Percentiles rank a stretch among this genome's conserved stretches.
Conservation (phyloP, 306 rosid genomes). For the Boehmeria nivea region DNA sequence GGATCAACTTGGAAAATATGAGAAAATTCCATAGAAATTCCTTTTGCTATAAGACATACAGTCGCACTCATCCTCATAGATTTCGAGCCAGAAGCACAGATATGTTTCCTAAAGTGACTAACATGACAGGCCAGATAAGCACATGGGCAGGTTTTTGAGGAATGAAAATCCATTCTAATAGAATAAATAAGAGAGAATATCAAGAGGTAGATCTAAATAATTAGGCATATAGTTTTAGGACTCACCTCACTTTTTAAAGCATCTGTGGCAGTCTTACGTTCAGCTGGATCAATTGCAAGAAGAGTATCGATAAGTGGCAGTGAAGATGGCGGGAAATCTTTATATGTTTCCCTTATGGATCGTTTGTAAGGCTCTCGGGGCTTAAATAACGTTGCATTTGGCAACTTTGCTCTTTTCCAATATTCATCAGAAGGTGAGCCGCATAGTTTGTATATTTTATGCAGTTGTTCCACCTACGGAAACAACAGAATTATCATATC, state of each 20-base stretch:
- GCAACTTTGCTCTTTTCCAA: slow-evolving; percentile 79
- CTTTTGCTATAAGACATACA: no score
- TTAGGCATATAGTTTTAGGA: slow-evolving; percentile 9
- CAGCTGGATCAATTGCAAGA: slow-evolving; percentile 88
- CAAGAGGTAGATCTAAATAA: slow-evolving; percentile 1
- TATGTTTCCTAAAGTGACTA: not conserved
- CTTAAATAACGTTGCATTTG: slow-evolving; percentile 79
- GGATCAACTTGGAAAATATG: not conserved
- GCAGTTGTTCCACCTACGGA: slow-evolving; percentile 85
- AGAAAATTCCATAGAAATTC: not conserved
- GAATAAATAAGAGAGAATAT: not conserved
- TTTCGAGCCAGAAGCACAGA: no score
- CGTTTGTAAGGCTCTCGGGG: slow-evolving; percentile 85
- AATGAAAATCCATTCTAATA: not conserved
- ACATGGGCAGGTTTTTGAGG: not conserved
- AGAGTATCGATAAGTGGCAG: slow-evolving; percentile 72
- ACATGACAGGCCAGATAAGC: not conserved
- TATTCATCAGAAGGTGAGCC: slow-evolving; percentile 97
- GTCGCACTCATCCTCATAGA: no score
- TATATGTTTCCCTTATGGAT: slow-evolving; percentile 61
- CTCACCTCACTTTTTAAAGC: slow-evolving; percentile 78
- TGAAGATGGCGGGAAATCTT: slow-evolving; percentile 76
- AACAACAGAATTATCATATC: slow-evolving; percentile 10
- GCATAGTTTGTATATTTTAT: slow-evolving; percentile 89
- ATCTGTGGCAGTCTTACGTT: slow-evolving; percentile 70